Evolutionary conservation across 495 filamentous ascomycete genomes (phyloP).

Genomic region (Aspergillus heteromorphus): DNA sequence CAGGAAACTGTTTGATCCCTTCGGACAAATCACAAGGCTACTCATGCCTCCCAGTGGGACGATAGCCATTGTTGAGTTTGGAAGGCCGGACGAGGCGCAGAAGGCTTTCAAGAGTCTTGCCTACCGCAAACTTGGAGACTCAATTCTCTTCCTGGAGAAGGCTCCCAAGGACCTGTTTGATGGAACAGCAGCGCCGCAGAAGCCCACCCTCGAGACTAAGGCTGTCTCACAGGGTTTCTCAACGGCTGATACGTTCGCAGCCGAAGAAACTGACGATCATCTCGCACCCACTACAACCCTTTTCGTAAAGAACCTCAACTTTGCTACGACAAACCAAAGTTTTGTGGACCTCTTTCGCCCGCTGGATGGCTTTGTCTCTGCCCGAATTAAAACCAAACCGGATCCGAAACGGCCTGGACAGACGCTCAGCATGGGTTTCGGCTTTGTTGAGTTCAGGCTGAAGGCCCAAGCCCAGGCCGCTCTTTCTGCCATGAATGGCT

Average conservation of each 20-base stretch:
- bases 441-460: conserved; percentile 82
- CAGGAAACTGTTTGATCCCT: conserved; percentile 44
- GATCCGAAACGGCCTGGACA: conserved; percentile 80
- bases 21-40: conserved; percentile 65
- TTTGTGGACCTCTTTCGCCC: conserved; percentile 71
- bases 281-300: conserved; percentile 65
- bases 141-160: conserved; percentile 89
- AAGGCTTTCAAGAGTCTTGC: conserved; percentile 76
- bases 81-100: conserved; percentile 67
- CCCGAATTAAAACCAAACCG: conserved; percentile 78
- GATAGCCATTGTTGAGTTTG: conserved; percentile 88
- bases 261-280: conserved; percentile 47
- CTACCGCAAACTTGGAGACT: conserved; percentile 86
- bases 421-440: conserved; percentile 91
- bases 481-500: conserved; percentile 76
- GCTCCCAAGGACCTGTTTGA: conserved; percentile 79
- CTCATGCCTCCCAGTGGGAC: conserved; percentile 90
- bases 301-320: conserved; percentile 90
- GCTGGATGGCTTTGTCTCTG: conserved; percentile 79
- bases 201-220: conserved; percentile 30
- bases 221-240: conserved; percentile 46
- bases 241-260: conserved; percentile 49
- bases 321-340: conserved; percentile 71
- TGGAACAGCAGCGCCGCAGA: conserved; percentile 23
- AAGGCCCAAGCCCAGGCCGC: conserved; percentile 74